phyloP scores from a whole-genome alignment of 2,329 filamentous ascomycete genomes.

The Teratosphaeria pseudoeucalypti region DNA sequence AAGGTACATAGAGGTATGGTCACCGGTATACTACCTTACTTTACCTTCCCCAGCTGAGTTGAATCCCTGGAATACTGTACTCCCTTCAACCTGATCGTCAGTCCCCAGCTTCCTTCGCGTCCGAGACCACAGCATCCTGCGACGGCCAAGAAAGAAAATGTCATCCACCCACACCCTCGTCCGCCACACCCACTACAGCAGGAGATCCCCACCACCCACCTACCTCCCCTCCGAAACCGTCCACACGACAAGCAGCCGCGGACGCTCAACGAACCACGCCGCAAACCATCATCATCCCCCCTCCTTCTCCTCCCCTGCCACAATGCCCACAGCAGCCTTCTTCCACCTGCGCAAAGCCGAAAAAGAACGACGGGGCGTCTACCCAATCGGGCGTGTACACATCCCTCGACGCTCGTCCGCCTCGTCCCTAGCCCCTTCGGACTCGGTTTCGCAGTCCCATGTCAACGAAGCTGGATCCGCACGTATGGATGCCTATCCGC shows the following conservation, averaged over 20 bases:
- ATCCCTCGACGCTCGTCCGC: neutral
- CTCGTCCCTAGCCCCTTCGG: conserved; percentile 5
- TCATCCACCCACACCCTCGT: neutral
- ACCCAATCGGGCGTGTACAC: neutral
- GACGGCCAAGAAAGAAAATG: neutral
- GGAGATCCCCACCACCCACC: neutral
- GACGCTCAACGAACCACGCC: neutral
- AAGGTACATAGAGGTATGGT: neutral
- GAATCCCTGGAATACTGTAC: neutral
- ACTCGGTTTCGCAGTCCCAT: conserved; percentile 6
- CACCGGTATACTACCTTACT: neutral
- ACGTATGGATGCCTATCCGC: neutral
- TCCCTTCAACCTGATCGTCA: neutral
- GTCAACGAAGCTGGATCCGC: too few species aligned
- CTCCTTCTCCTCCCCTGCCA: neutral
- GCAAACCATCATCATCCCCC: neutral
- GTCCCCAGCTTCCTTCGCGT: neutral
- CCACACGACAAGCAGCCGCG: neutral
- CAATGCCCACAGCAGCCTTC: neutral
- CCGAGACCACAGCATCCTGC: neutral
- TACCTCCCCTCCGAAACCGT: neutral
- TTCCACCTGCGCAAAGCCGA: neutral
- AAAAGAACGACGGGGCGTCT: neutral
- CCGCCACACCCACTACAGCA: neutral
- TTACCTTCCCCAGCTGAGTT: neutral